Evolutionary conservation across 495 filamentous ascomycete species (phyloP), one percentile per base, ranked within the genome.

Genomic region (Trichoderma virens): DNA sequence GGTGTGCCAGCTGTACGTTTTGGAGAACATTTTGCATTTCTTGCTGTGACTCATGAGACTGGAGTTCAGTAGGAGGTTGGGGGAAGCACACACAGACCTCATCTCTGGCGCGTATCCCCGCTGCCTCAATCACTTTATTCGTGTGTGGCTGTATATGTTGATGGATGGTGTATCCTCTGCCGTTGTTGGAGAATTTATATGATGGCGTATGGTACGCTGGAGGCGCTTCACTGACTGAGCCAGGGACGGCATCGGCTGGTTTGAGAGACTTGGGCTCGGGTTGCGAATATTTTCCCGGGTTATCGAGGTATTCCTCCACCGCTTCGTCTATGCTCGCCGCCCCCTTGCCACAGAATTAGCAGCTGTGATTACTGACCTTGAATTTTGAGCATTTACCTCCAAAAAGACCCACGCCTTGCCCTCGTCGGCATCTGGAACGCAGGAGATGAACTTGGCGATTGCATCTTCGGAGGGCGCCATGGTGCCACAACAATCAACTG

Each of bases 11-110:
- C 59, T 80, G 78, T 14, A 78, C 64, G 25, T 38, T 68, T 59
- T 77, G 77, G 11, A 80, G 69, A 64, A 68, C 31, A 51, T 72
- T 72, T 60, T 78, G 76, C 74, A 80, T 79, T 32, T 78, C 69
- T 73, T 78, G 76, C 73, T 80, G 64, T 28, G 59, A 65, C 8
- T 39, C 38, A 39, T 39, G 38, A 39, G 38, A 39, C 38, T 39
- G 38, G 8, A 39, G 38, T 39, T 39, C 38, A 11, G 38, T 39
- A 11, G 38, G 7, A 39, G 38, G 38, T 39, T 9, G 16, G 38
- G 38, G 38, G 16, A 39, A 39, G 38, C 8, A 11, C 2, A 39
- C 3, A 14, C 38, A 39, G 16, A 39, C 38, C 38, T 39, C 38
- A 39, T 39, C 38, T 39, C 38, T 39, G 8, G 38, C 38, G 8